Evolutionary conservation across 106 monocot species (phyloP).

Genomic region (Vanilla planifolia): DNA sequence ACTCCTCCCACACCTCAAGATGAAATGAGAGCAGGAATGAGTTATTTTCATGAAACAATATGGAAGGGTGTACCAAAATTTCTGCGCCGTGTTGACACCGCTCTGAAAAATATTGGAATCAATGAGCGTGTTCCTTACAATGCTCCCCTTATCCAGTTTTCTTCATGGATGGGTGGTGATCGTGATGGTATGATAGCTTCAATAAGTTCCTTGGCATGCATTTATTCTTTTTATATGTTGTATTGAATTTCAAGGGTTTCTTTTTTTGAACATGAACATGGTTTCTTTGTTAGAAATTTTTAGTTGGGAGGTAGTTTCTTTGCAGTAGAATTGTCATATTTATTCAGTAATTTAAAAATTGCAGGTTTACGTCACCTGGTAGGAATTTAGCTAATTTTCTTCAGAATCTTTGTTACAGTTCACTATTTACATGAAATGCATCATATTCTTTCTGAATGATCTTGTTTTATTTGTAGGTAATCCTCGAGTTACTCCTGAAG

Average conservation of each 20-base stretch:
- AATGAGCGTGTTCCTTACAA: conserved; percentile 94
- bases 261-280: neutral
- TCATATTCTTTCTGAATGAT: neutral
- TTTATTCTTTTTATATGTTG: neutral
- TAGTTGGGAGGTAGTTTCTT: neutral
- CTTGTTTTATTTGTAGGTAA: conserved; percentile 48
- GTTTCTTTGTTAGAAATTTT: neutral
- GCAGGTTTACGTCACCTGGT: no score
- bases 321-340: neutral
- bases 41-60: conserved; percentile 97
- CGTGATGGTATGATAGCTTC: conserved; percentile 71
- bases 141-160: conserved; percentile 98
- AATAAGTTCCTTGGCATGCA: neutral
- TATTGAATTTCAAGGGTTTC: neutral
- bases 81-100: conserved; percentile 88
- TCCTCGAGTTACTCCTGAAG: conserved; percentile 98
- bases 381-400: no score
- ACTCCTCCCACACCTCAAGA: conserved; percentile 96
- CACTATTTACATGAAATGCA: no score
- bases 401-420: no score
- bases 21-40: conserved; percentile 99
- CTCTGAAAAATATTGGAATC: conserved; percentile 92
- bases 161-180: conserved; percentile 99
- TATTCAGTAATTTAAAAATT: no score
- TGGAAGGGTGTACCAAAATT: conserved; percentile 99